Conservation (phyloP, 306 rosid species). For the Coriaria nepalensis region DNA sequence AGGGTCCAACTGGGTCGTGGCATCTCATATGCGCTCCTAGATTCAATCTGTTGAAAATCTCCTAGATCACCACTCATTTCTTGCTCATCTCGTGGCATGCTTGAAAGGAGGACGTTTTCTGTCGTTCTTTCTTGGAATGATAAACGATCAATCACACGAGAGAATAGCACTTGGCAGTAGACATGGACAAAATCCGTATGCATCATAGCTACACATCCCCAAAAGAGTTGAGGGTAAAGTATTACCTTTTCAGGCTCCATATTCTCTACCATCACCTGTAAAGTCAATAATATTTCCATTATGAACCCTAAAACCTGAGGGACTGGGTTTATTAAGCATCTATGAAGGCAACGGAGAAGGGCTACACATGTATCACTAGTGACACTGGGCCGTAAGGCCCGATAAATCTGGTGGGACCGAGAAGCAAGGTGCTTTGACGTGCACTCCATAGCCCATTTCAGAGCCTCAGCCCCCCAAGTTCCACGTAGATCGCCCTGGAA, state of each 20-base stretch:
- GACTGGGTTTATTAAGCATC: conserved; percentile 93
- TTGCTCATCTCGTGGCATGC: conserved; percentile 95
- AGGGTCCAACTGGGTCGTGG: conserved; percentile 56
- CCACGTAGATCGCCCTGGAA: conserved; percentile 98
- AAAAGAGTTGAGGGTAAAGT: conserved; percentile 94
- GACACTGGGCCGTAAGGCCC: conserved; percentile 91
- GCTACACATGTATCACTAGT: conserved; percentile 94
- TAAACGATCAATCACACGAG: conserved; percentile 86
- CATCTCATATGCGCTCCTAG: conserved; percentile 65
- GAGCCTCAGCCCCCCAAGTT: conserved; percentile 98
- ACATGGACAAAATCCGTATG: conserved; percentile 99
- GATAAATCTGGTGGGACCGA: conserved; percentile 97
- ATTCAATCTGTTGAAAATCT: conserved; percentile 73
- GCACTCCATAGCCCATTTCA: conserved; percentile 99
- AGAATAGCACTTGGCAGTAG: conserved; percentile 92
- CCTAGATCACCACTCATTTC: conserved; percentile 40
- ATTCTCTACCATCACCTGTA: conserved; percentile 99
- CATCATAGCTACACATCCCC: conserved; percentile 99
- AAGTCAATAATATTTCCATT: conserved; percentile 87
- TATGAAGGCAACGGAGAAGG: conserved; percentile 88
- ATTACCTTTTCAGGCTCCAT: conserved; percentile 99
- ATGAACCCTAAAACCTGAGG: conserved; percentile 93
- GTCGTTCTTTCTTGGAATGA: conserved; percentile 89
- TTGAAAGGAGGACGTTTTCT: conserved; percentile 95
- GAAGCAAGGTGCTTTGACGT: conserved; percentile 96